Base-by-base conservation (phyloP, 2,329 filamentous ascomycete species). In the Cercospora sp. region DNA sequence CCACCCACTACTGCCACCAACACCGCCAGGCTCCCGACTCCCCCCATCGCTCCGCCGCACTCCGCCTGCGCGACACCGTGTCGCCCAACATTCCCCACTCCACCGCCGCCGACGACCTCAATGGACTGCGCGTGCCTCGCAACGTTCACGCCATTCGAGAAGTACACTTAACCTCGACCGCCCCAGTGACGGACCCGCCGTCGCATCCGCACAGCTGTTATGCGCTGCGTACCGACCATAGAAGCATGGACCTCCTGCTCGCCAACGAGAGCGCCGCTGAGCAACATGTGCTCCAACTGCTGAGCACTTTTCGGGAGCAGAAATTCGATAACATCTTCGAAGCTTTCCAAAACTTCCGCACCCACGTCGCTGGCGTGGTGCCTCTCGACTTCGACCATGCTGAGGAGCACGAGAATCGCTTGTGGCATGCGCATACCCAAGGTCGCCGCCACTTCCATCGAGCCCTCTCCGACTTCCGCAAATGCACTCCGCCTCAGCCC, bases 361-460 rank as follows among this genome's bases (percentile, higher is more conserved):
- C 89, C 61, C 85, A 87, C 68, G 94, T 90, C 77, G 89, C 94
- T 77, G 85, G 86, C 71, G 87, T 88, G 66, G 89, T 94, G 68
- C 91, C 93, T 77, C 81, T 86, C 77, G 89, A 97, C 79, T 88
- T 92, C 76, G 83, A 87, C 71, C 88, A 86, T 80, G 84, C 83
- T 70, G 85, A 88, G 70, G 85, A 88, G 66, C 85, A 90, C 63
- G 93, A 97, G 79, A 80, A 83, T 67, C 85, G 84, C 69, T 86
- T 98, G 58, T 98, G 94, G 94, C 84, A 88, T 69, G 86, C 88
- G 63, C 94, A 98, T 80, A 86, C 87, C 69, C 86, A 87, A 73
- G 89, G 97, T 78, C 96, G 95, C 78, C 85, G 84, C 73, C 88
- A 90, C 76, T 97, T 94, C 81, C 88, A 92, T 76, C 90, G 89